Conservation (phyloP, 306 rosid genomes). For the Cajanus cajan region DNA sequence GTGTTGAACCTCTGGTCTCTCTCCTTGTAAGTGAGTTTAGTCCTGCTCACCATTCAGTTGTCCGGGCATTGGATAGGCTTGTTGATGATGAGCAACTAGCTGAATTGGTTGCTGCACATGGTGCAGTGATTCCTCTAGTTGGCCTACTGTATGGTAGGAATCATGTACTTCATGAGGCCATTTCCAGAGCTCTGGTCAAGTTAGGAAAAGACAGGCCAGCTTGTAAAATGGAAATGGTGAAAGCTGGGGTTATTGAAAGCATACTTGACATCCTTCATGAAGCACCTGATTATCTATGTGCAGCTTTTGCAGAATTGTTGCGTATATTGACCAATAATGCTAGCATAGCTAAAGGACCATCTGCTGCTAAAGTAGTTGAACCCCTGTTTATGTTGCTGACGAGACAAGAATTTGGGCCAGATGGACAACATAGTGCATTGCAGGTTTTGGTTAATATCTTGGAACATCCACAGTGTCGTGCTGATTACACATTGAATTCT, state of each 20-base stretch:
- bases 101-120: constrained; percentile 94
- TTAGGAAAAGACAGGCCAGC: constrained; percentile 96
- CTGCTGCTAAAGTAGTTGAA: constrained; percentile 94
- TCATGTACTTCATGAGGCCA: constrained; percentile 90
- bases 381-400: constrained; percentile 84
- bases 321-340: constrained; percentile 98
- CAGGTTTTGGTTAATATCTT: constrained; percentile 97
- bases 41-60: constrained; percentile 91
- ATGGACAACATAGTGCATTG: constrained; percentile 94
- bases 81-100: constrained; percentile 97
- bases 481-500: constrained; percentile 74
- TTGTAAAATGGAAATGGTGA: constrained; percentile 95
- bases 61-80: constrained; percentile 93
- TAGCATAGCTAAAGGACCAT: constrained; percentile 92
- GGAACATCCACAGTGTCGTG: constrained; percentile 95
- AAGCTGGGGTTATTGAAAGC: constrained; percentile 95
- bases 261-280: constrained; percentile 82
- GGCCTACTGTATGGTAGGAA: constrained; percentile 91
- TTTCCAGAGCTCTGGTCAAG: constrained; percentile 93
- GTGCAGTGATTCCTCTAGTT: constrained; percentile 97
- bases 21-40: constrained; percentile 94
- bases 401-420: constrained; percentile 94
- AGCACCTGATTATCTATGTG: constrained; percentile 95
- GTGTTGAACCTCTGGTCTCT: constrained; percentile 97
- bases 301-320: constrained; percentile 87